Evolutionary conservation across 768 basidiomycete genomes (phyloP), one percentile per base, ranked within the genome.

Genomic region (Clitopilus hobsonii): DNA sequence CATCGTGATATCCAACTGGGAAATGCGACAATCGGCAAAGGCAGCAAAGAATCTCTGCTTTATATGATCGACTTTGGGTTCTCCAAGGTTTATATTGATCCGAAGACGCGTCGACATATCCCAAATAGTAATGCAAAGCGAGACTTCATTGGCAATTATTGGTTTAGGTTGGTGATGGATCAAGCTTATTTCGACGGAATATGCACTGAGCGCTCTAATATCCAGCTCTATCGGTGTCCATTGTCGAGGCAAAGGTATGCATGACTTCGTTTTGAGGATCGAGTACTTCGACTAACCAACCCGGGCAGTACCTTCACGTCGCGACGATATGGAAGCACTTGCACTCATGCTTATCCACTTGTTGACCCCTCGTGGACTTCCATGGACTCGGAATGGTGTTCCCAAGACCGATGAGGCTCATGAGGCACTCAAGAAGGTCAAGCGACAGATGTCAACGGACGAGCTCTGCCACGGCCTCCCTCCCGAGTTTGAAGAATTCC

Each of bases 31-130:
- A 65, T 90, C 52, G 89, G 89, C 13, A 71, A 77, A 49, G 68
- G 76, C 3, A 82, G 85, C 0, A 71, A 88, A 58, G 74, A 86
- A 13, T 75, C 75, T 51, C 76, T 70, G 30, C 74, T 91, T 58
- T 91, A 89, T 62, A 86, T 91, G 88, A 91, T 91, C 61, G 89
- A 91, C 66, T 91, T 91, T 64, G 89, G 89, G 13, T 91, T 91
- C 66, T 88, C 88, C 16, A 91, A 90, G 63, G 78, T 78, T 27
- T 91, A 88, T 58, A 82, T 90, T 58, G 86, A 91, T 67, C 77
- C 79, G 20, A 58, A 66, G 47, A 88, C 86, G 2, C 75, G 69
- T 38, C 77, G 79, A n/a, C 89, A 91, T 61, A 88, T 91, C 55
- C 81, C 83, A 16, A 85, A 90, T 54, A 84, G 83, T 61, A 82